phyloP scores from a whole-genome alignment of 371 early-diverging fungal species.

The Rhizomucor pusillus region DNA sequence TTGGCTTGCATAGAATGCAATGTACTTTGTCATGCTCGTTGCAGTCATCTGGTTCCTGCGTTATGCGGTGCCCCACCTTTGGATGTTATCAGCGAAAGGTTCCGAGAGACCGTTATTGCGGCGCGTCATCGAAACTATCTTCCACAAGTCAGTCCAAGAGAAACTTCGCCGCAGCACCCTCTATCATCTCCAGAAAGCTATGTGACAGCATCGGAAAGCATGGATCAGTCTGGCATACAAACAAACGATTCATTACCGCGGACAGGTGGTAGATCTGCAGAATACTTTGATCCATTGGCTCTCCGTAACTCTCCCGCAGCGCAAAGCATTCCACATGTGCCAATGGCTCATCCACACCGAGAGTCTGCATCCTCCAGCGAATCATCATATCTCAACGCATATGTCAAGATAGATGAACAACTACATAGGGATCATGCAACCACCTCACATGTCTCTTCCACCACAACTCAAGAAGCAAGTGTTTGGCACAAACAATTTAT shows the following conservation, averaged over 20 bases:
- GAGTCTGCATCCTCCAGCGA: too few relatives aligned
- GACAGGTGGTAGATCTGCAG: constrained; percentile 9
- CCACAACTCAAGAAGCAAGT: too few relatives aligned
- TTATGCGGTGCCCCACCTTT: constrained; percentile 86
- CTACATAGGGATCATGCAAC: too few relatives aligned
- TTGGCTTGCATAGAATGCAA: constrained; percentile 62
- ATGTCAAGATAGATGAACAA: too few relatives aligned
- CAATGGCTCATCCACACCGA: too few relatives aligned
- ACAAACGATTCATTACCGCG: constrained; percentile 7
- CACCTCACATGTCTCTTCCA: too few relatives aligned
- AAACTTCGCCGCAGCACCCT: constrained; percentile 1
- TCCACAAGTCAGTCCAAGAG: constrained; percentile 6
- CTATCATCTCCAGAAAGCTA: constrained; percentile 2
- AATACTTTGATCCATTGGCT: background rate
- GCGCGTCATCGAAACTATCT: constrained; percentile 22
- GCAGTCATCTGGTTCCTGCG: constrained; percentile 85
- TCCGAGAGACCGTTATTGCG: constrained; percentile 71
- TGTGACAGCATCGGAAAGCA: constrained; percentile 5
- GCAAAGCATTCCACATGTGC: too few relatives aligned
- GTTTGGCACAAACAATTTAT: too few relatives aligned
- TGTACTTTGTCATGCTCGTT: constrained; percentile 79
- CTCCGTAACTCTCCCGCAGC: too few relatives aligned
- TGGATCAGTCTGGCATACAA: constrained; percentile 6
- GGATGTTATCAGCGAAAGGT: constrained; percentile 80
- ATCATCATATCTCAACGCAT: too few relatives aligned